Evolutionary conservation across 1,284 basidiomycete genomes (phyloP).

Genomic region (Trichosporon sp.): DNA sequence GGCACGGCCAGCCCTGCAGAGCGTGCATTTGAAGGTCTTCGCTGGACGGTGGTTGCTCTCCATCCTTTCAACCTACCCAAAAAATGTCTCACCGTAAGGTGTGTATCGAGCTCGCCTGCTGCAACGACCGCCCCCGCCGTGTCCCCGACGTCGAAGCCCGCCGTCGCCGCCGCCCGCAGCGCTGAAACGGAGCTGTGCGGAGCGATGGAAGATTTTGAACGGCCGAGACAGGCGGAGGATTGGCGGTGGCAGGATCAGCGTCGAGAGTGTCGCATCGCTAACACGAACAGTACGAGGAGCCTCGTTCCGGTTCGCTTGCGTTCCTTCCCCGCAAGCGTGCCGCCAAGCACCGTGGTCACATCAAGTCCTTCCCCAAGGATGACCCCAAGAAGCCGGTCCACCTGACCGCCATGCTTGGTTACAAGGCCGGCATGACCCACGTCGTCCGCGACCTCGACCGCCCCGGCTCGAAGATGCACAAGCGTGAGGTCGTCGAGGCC

Average conservation of each 20-base stretch:
- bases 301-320: conserved; percentile 85
- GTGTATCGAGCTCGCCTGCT: conserved; percentile 13
- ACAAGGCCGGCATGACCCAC: conserved; percentile 99
- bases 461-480: conserved; percentile 99
- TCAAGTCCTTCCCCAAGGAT: conserved; percentile 99
- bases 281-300: conserved; percentile 75
- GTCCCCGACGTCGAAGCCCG: neutral
- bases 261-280: conserved; percentile 9
- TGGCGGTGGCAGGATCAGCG: neutral
- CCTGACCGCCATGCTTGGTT: conserved; percentile 96
- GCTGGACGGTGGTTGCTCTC: conserved; percentile 1
- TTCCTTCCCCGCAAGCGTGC: conserved; percentile 83
- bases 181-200: neutral
- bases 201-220: neutral
- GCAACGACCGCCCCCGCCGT: neutral
- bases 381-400: conserved; percentile 99
- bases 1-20: neutral
- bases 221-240: neutral
- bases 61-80: conserved; percentile 23
- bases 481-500: conserved; percentile 98
- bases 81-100: conserved; percentile 49
- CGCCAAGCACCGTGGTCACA: conserved; percentile 93
- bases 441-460: conserved; percentile 98
- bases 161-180: neutral
- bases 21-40: neutral